phyloP scores from a whole-genome alignment of 1,284 basidiomycete species.

The Volvariella surrecta region DNA sequence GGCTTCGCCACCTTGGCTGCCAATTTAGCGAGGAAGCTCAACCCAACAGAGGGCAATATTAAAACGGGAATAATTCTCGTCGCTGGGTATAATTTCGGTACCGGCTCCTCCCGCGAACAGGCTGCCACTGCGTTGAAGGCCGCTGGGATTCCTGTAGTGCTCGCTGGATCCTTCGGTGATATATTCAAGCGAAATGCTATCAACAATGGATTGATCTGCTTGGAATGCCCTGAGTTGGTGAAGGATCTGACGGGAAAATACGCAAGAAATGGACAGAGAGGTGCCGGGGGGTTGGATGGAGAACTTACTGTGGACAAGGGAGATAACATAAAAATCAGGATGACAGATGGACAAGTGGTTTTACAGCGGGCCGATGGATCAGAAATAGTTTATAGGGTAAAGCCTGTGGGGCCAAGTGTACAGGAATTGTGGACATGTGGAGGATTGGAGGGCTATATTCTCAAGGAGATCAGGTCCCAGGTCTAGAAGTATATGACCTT shows the following conservation, averaged over 20 bases:
- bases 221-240: constrained; percentile 89
- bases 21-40: constrained; percentile 18
- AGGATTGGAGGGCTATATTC: constrained; percentile 71
- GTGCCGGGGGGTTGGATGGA: constrained; percentile 68
- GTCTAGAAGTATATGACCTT: constrained; percentile 7
- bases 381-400: constrained; percentile 58
- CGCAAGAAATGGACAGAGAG: constrained; percentile 66
- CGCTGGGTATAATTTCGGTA: constrained; percentile 97
- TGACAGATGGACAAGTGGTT: constrained; percentile 59
- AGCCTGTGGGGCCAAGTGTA: constrained; percentile 81
- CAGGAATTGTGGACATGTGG: constrained; percentile 88
- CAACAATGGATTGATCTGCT: constrained; percentile 95
- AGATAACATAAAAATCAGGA: constrained; percentile 59
- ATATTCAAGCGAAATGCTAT: constrained; percentile 99
- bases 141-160: constrained; percentile 87
- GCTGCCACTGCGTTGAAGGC: constrained; percentile 96
- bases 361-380: constrained; percentile 37
- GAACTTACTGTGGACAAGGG: constrained; percentile 77
- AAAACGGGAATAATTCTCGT: constrained; percentile 73
- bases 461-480: constrained; percentile 55
- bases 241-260: constrained; percentile 74
- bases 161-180: constrained; percentile 96
- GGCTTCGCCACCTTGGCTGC: constrained; percentile 76
- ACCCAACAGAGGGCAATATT: constrained; percentile 13
- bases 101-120: constrained; percentile 97